Evolutionary conservation across 2,329 filamentous ascomycete species (phyloP).

Genomic region (Arthrinium phaeospermum): DNA sequence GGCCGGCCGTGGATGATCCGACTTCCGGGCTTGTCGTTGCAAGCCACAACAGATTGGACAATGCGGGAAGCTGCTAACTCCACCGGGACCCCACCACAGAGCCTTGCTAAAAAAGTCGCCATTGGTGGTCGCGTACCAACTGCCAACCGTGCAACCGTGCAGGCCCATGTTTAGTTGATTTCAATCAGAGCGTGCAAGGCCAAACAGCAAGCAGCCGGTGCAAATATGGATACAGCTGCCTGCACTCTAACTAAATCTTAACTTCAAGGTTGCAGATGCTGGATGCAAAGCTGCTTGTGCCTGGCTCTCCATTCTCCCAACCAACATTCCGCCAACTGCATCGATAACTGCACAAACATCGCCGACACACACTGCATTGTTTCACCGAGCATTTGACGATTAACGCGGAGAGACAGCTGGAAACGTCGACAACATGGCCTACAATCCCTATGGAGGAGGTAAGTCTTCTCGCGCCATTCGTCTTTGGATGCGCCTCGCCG

Average conservation of each 20-base stretch:
- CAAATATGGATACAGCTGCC: constrained; percentile 6
- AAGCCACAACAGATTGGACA: constrained; percentile 4
- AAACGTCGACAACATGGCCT: constrained; percentile 52
- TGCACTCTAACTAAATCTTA: constrained; percentile 2
- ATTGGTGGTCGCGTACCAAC: background rate
- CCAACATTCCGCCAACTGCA: background rate
- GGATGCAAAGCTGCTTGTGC: background rate
- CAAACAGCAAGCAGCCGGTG: background rate
- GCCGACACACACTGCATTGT: background rate
- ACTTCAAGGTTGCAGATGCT: constrained; percentile 6
- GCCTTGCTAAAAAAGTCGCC: constrained; percentile 6
- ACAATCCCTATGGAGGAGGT: constrained; percentile 66
- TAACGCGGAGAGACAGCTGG: background rate
- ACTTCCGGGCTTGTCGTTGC: constrained; percentile 8
- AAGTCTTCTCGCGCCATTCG: constrained; percentile 28
- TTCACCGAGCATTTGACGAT: background rate
- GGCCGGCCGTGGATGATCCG: constrained; percentile 7
- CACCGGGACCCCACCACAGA: background rate
- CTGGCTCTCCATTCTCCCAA: background rate
- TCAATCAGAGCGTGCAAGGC: background rate
- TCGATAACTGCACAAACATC: background rate
- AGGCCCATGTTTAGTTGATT: background rate
- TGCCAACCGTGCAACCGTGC: background rate
- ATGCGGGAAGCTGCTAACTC: background rate
- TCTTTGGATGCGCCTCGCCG: background rate